Percentiles rank a stretch among this genome's conserved stretches.
Evolutionary conservation across 768 basidiomycete genomes (phyloP).

Genomic region (Inosperma sp.): DNA sequence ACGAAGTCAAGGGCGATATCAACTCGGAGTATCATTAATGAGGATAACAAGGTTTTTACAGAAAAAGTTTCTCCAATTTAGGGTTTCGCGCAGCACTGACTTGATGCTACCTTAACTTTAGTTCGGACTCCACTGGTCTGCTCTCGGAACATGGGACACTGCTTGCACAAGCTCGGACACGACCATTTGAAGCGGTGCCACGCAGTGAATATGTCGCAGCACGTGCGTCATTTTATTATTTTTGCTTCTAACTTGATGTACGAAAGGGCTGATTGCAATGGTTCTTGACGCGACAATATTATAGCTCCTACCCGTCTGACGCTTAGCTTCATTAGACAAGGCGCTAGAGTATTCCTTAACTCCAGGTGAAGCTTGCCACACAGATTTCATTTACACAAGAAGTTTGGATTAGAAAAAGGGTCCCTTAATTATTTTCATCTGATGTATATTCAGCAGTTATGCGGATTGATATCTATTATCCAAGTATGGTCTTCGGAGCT

Average conservation of each 20-base stretch:
- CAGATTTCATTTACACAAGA: too few relatives aligned
- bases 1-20: slow-evolving; percentile 70
- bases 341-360: slow-evolving; percentile 46
- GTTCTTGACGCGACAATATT: too few relatives aligned
- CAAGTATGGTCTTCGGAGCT: too few relatives aligned
- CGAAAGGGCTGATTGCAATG: slow-evolving; percentile 6
- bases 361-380: slow-evolving; percentile 15
- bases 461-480: too few relatives aligned
- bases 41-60: slow-evolving; percentile 66
- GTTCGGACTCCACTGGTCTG: slow-evolving; percentile 46
- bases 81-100: neutral
- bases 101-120: slow-evolving; percentile 15
- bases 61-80: slow-evolving; percentile 11
- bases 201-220: slow-evolving; percentile 73
- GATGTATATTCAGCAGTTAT: too few relatives aligned
- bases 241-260: neutral
- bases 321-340: slow-evolving; percentile 50
- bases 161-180: slow-evolving; percentile 69
- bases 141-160: slow-evolving; percentile 53
- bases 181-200: slow-evolving; percentile 73
- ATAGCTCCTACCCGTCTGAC: slow-evolving; percentile 49
- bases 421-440: too few relatives aligned
- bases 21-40: slow-evolving; percentile 68
- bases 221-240: slow-evolving; percentile 49
- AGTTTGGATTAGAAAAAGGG: too few relatives aligned